A percentile compares a stretch with the other conserved stretches of the same genome.
phyloP scores from a whole-genome alignment of 495 filamentous ascomycete species.

The Xylaria flabelliformis region DNA sequence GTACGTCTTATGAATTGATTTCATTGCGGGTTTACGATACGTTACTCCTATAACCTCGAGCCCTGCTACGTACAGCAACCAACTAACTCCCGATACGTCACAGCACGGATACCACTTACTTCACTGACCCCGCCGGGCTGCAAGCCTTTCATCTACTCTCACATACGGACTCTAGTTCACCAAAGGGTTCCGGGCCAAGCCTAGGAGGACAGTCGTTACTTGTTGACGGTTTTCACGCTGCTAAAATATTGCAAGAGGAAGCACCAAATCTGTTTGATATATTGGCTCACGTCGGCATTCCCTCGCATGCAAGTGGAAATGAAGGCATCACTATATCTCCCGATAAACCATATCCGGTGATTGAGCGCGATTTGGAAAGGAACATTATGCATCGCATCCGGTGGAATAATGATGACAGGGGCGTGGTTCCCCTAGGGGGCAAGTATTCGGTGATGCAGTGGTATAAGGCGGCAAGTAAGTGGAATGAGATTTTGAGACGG shows the following conservation, averaged over 20 bases:
- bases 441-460: conserved; percentile 57
- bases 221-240: conserved; percentile 83
- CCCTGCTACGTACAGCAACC: neutral
- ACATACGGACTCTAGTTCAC: conserved; percentile 55
- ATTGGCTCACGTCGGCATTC: conserved; percentile 60
- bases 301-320: conserved; percentile 85
- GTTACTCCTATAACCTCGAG: neutral
- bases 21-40: neutral
- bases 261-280: conserved; percentile 56
- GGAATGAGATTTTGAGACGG: conserved; percentile 64
- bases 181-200: neutral
- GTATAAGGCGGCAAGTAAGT: conserved; percentile 77
- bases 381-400: conserved; percentile 68
- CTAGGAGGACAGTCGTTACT: conserved; percentile 75
- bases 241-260: conserved; percentile 57
- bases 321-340: conserved; percentile 79
- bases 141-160: conserved; percentile 90
- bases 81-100: neutral
- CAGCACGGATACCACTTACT: conserved; percentile 89
- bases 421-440: conserved; percentile 55
- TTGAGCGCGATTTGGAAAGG: conserved; percentile 58
- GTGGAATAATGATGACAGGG: conserved; percentile 93
- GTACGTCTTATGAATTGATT: neutral
- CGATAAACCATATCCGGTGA: conserved; percentile 66
- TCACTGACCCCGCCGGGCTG: conserved; percentile 85